A percentile compares a stretch with the other conserved stretches of the same genome.
phyloP scores from a whole-genome alignment of 805 yeast species.

The Hanseniaspora valbyensis region DNA sequence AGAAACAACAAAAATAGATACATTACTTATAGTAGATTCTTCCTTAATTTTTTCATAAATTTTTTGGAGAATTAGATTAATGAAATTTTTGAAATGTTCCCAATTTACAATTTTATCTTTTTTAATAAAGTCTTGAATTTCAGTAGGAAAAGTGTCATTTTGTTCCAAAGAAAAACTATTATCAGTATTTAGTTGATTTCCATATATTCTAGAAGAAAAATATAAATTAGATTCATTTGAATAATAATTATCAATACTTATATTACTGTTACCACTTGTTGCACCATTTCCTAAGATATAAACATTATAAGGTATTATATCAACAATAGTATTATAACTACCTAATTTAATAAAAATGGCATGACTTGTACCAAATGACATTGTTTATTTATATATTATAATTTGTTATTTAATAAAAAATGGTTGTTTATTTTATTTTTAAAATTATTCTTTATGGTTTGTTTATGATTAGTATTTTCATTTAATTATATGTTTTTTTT shows the following conservation, averaged over 20 bases:
- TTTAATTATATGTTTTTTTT: too few species aligned
- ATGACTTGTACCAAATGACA: constrained; percentile 9
- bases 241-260: constrained; percentile 11
- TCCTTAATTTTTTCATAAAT: not conserved
- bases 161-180: not conserved
- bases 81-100: not conserved
- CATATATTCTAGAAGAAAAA: not conserved
- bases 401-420: too few species aligned
- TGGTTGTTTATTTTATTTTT: not conserved
- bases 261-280: not conserved
- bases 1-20: not conserved
- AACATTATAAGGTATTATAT: constrained; percentile 3
- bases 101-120: constrained; percentile 7
- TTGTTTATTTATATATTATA: not conserved
- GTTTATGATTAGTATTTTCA: not conserved
- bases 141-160: not conserved
- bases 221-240: constrained; percentile 9
- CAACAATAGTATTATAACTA: constrained; percentile 4
- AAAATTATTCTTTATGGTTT: not conserved
- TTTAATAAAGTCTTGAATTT: not conserved
- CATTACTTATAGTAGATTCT: not conserved
- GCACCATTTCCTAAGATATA: constrained; percentile 4
- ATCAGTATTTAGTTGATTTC: not conserved
- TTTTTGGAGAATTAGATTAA: not conserved
- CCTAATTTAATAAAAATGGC: constrained; percentile 7